Percentiles rank a stretch among this genome's conserved stretches.
Conservation (phyloP, 352 stramenopile species). For the Globisporangium acanthophoron region DNA sequence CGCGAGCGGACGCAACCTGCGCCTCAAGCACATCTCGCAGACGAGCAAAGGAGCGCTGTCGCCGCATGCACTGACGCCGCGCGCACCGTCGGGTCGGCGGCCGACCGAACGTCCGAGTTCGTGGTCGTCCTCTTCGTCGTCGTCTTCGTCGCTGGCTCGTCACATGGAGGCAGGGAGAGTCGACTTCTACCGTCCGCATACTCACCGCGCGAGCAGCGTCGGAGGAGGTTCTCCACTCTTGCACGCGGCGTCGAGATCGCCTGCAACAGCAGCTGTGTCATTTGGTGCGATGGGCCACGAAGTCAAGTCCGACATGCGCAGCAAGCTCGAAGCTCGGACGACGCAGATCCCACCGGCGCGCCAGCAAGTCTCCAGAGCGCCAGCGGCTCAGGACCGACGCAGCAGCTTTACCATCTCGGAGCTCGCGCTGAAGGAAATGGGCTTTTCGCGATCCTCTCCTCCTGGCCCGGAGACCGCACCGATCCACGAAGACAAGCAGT, state of each 20-base stretch:
- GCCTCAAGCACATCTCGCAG: slow-evolving; percentile 37
- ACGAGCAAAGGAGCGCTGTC: slow-evolving; percentile 23
- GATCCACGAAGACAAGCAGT: slow-evolving; percentile 11
- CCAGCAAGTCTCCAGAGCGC: slow-evolving; percentile 10
- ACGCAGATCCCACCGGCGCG: no score
- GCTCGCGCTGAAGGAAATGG: slow-evolving; percentile 40
- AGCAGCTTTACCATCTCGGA: slow-evolving; percentile 63
- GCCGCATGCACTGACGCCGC: slow-evolving; percentile 36
- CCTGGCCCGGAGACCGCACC: slow-evolving; percentile 16
- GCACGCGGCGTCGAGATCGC: background rate
- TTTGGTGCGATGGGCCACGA: background rate
- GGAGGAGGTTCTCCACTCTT: background rate
- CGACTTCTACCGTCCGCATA: background rate
- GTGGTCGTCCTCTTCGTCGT: slow-evolving; percentile 9
- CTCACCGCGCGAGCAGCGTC: background rate
- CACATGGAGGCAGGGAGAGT: background rate
- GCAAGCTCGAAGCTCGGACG: no score
- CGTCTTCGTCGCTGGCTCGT: background rate
- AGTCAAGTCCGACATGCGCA: background rate
- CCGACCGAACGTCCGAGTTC: slow-evolving; percentile 21
- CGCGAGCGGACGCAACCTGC: slow-evolving; percentile 42
- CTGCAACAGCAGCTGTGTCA: background rate
- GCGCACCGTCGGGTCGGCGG: slow-evolving; percentile 31
- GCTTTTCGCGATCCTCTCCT: slow-evolving; percentile 21
- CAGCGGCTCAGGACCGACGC: slow-evolving; percentile 31